Evolutionary conservation across 1,284 basidiomycete species (phyloP).

Genomic region (Filobasidium uniguttulatum): DNA sequence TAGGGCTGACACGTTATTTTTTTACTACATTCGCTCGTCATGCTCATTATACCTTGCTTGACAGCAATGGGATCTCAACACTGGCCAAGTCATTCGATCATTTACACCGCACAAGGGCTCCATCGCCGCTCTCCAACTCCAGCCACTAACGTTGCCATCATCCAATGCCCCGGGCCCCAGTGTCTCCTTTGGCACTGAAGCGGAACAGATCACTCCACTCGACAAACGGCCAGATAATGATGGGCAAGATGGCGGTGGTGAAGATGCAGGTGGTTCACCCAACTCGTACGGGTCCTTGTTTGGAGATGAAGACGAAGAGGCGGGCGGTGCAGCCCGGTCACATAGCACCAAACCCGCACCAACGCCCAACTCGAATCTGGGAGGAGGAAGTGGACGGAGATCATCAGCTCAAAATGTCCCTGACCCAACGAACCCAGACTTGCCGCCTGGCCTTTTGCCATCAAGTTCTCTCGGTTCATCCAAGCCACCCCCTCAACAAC

Average conservation of each 20-base stretch:
- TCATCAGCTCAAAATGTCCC: too few species aligned
- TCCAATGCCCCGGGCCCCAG: not conserved
- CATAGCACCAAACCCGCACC: not conserved
- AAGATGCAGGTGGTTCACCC: slow-evolving; percentile 5
- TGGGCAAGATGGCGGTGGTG: slow-evolving; percentile 5
- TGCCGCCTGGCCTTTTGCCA: too few species aligned
- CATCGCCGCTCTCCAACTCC: slow-evolving; percentile 64
- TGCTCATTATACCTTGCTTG: not conserved
- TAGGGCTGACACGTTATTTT: slow-evolving; percentile 39
- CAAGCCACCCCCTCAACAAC: too few species aligned
- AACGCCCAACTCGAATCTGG: too few species aligned
- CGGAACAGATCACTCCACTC: not conserved
- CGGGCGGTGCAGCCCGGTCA: slow-evolving; percentile 40
- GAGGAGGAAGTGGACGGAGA: too few species aligned
- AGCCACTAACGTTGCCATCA: slow-evolving; percentile 42
- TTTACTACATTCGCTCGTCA: not conserved
- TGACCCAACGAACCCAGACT: too few species aligned
- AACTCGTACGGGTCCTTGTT: slow-evolving; percentile 56
- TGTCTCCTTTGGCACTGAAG: not conserved
- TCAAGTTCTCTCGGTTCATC: too few species aligned
- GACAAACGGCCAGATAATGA: not conserved
- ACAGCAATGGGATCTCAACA: slow-evolving; percentile 97
- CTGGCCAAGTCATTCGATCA: slow-evolving; percentile 61
- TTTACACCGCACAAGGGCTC: slow-evolving; percentile 78
- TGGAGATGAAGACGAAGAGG: slow-evolving; percentile 38